Evolutionary conservation across 1,284 basidiomycete genomes (phyloP), one percentile per base, ranked within the genome.

Genomic region (Malassezia yamatoensis): DNA sequence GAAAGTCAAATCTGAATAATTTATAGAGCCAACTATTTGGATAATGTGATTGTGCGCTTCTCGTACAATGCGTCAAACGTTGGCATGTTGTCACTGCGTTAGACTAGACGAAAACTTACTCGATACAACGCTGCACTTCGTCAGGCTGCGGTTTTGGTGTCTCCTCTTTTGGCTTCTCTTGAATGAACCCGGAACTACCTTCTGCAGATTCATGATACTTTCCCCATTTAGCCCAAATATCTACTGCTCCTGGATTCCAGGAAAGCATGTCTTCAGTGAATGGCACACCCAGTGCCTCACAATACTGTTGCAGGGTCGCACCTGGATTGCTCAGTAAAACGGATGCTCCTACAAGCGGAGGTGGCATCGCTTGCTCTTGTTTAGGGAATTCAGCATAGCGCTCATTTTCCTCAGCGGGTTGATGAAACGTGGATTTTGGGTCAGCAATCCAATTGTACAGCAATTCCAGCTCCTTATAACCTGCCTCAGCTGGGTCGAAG

Each of bases 151-250:
- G 43, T 20, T 16, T 13, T 12, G 20, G 47, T 16, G 13, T 16
- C 6, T 34, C 15, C 8, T 41, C 38, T 15, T 13, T 32, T 12
- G 12, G 15, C 39, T 33, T 40, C 24, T 41, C 29, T 34, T 35
- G 35, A 21, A 10, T 20, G 58, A 73, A 73, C 5, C 70, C 70
- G 3, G 67, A 68, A 35, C 60, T 63, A 21, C 70, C 63, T 36
- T 73, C 63, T 16, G 70, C 70, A 7, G 56, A 68, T 7, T 61
- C 61, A 46, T 73, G 70, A 59, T 68, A 73, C 4, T 61, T 62
- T 24, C 64, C 66, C 70, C 70, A 73, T 34, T 70, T 70, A 1
- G 59, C 60, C 60, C 66, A 73, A 34, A 67, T 67, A 43, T 67
- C 64, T 21, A 71, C 67, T 4, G 62, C 60, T 0, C 64, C 63